Evolutionary conservation across 2,329 filamentous ascomycete genomes (phyloP), one percentile per base, ranked within the genome.

Genomic region (Paecilomyces variotii): DNA sequence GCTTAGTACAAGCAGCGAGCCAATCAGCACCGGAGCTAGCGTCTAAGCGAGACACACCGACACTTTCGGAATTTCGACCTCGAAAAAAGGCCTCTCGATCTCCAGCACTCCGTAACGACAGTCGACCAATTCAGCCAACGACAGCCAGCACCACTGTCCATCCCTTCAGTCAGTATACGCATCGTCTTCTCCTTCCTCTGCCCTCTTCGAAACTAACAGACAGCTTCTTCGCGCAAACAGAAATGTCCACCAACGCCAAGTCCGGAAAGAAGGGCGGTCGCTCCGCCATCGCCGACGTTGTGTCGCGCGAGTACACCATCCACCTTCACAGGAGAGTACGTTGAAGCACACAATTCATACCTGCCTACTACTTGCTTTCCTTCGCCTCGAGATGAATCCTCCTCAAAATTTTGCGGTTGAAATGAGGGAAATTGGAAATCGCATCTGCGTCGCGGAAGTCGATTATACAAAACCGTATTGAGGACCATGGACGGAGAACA

Each of bases 301-400:
- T 99, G 80, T 88, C 94, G 75, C 91, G 94, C 86, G 95, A 99
- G 86, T 99, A 99, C 88, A 99, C 94, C 81, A 97, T 99, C 84
- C 93, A 99, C 87, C 84, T 99, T 74, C 94, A 99, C 90, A 97
- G 96, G 90, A 89, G 93, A 82, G 90, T 95, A 92, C 79, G 89
- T 89, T 79, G 72, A 74, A 59, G 27, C 25, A 35, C 34, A 59
- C 54, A 19, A 53, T 60, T 53, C 51, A 57, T 35, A 60, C 32
- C 45, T 24, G 25, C 30, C 32, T 56, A 10, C 24, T 35, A 9
- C 30, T 53, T 30, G 28, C 28, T 19, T 28, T 24, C 26, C 30
- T n/a, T 35, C 53, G n/a, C 32, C 53, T 32, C 26, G 53, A 34
- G 53, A 34, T 19, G 28, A 34, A 34, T 32, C n/a, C 26, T 39